These are phyloP conservation scores for Yarrowia sp. DNA, from an alignment of 805 yeast genomes.

Conservation along the genomic window DNA sequence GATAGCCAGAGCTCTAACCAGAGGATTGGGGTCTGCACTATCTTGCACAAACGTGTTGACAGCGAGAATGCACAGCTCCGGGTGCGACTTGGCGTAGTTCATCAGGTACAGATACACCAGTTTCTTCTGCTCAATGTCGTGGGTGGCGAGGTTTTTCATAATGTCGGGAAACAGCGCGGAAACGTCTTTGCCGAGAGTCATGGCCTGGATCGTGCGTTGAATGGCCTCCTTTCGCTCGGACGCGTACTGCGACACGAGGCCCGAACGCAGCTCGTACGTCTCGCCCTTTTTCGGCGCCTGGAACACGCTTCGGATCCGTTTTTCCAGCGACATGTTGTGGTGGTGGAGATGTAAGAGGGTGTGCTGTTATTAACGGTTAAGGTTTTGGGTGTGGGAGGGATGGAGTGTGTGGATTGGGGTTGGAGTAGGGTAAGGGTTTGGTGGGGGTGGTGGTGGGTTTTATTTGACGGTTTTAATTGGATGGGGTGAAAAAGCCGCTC, in stretches of 20 bases:
- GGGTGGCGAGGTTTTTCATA: slow-evolving; percentile 92
- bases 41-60: slow-evolving; percentile 96
- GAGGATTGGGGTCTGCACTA: slow-evolving; percentile 93
- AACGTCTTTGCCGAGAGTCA: slow-evolving; percentile 97
- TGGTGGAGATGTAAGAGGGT: not conserved
- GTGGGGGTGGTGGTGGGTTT: too few relatives aligned
- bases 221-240: slow-evolving; percentile 94
- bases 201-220: slow-evolving; percentile 93
- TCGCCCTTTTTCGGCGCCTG: slow-evolving; percentile 61
- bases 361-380: slow-evolving; percentile 12
- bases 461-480: too few relatives aligned
- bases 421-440: too few relatives aligned
- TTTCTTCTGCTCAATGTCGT: slow-evolving; percentile 94
- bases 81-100: slow-evolving; percentile 96
- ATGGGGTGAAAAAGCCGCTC: too few relatives aligned
- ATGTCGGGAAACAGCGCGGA: slow-evolving; percentile 94
- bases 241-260: slow-evolving; percentile 92
- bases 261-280: slow-evolving; percentile 84
- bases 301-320: slow-evolving; percentile 52
- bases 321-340: slow-evolving; percentile 23
- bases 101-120: slow-evolving; percentile 89
- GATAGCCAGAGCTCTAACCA: slow-evolving; percentile 92
- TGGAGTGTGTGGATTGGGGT: too few relatives aligned
- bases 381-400: too few relatives aligned
- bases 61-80: slow-evolving; percentile 92